Conservation (phyloP, 176 grass and related monocot genomes). For the Rhynchospora tenuis region DNA sequence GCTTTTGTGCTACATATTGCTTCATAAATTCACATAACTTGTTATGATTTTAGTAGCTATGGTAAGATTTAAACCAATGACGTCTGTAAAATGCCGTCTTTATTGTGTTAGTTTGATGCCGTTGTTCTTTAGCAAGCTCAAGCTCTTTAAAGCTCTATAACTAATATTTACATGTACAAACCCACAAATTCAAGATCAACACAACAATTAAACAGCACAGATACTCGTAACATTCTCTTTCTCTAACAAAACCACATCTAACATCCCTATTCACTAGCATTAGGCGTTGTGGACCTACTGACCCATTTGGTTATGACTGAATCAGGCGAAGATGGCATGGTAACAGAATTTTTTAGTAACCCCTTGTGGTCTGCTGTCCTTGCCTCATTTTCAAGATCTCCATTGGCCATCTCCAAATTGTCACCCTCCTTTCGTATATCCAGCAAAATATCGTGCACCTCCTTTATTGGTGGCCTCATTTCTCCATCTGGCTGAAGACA, state of each 20-base stretch:
- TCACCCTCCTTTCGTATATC: slow-evolving; percentile 31
- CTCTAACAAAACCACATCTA: slow-evolving; percentile 3
- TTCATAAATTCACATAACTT: neutral
- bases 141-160: neutral
- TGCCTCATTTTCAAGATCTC: neutral
- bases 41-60: neutral
- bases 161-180: slow-evolving; percentile 12
- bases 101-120: neutral
- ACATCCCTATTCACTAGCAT: slow-evolving; percentile 38
- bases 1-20: neutral
- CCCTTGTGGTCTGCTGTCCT: slow-evolving; percentile 20
- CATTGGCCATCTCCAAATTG: neutral
- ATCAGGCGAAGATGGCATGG: slow-evolving; percentile 35
- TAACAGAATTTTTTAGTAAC: slow-evolving; percentile 27
- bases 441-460: slow-evolving; percentile 65
- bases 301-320: slow-evolving; percentile 55
- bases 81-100: neutral
- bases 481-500: slow-evolving; percentile 86
- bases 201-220: neutral
- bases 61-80: neutral
- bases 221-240: neutral
- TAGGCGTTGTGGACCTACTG: slow-evolving; percentile 56
- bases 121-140: neutral
- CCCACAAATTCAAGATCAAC: neutral
- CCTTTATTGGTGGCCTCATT: slow-evolving; percentile 78